Base-by-base conservation (phyloP, 805 yeast species). In the Candida easanensis region DNA sequence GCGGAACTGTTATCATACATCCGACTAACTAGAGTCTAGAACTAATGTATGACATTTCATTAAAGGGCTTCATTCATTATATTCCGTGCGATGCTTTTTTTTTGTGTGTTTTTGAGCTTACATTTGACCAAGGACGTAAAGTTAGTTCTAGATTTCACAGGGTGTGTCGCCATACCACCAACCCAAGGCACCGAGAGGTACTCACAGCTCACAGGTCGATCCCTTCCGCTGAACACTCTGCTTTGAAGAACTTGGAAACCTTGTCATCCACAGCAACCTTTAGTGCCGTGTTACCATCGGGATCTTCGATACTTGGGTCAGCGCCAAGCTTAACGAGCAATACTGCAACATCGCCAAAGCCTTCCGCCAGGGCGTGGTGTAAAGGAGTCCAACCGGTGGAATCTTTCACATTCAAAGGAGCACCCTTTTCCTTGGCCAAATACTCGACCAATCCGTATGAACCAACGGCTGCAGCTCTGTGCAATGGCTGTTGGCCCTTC, bases 311-410 rank as follows among this genome's bases (percentile, higher is more conserved):
- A 17, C 56, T 40, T 36, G 62, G 61, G 51, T 85, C 88, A 0
- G 96, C 97, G 0, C 91, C 91, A 5, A 73, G 66, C 40, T 73
- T 70, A 2, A 82, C 79, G 36, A 90, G 64, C 26, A 68, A 56
- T 1, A 80, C 69, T 0, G 86, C 96, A 10, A 79, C 77, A 45
- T 86, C 96, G 1, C 84, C 89, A 53, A 82, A 82, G 0, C 96
- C 97, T 63, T 90, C 98, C 0, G 96, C 88, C 43, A 84, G 65
- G 0, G 97, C 96, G 63, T 88, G 95, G 61, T 88, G 96, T 46
- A 91, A 61, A 1, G 96, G 81, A 0, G 95, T 84, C 89, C 93
- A 88, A 0, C 95, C 93, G 41, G 73, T 73, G 11, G 52, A 50
- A 57, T 90, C 97, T 30, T 76, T 74, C 3, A 82, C 71, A 54